A percentile compares a stretch with the other conserved stretches of the same genome.
These are phyloP conservation scores for Exophiala bonariae DNA, from an alignment of 2,329 filamentous ascomycete genomes.

Conservation along the genomic window DNA sequence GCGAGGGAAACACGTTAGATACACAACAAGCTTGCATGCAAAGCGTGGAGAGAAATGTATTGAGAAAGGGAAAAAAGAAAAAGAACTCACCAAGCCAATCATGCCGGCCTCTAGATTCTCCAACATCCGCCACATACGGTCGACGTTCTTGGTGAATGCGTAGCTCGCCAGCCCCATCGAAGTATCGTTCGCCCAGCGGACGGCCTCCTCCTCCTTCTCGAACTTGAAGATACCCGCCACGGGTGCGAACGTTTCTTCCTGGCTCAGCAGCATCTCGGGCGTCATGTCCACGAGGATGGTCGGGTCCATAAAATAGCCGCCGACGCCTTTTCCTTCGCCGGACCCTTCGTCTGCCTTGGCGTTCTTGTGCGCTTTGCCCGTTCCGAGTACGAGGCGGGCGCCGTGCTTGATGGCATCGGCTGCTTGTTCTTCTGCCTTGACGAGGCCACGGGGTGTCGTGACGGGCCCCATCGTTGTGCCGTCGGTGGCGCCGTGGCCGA, in stretches of 20 bases:
- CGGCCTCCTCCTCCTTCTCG: constrained; percentile 64
- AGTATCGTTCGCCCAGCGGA: constrained; percentile 38
- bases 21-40: too few relatives aligned
- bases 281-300: constrained; percentile 64
- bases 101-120: constrained; percentile 70
- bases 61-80: too few relatives aligned
- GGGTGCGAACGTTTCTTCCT: constrained; percentile 67
- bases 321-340: constrained; percentile 40
- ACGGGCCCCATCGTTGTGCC: constrained; percentile 62
- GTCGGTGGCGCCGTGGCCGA: constrained; percentile 60
- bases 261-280: constrained; percentile 56
- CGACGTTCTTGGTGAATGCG: constrained; percentile 67
- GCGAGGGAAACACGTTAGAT: constrained; percentile 1
- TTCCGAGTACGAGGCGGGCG: constrained; percentile 64
- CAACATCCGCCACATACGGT: constrained; percentile 64
- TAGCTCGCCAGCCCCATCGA: constrained; percentile 54
- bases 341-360: constrained; percentile 52
- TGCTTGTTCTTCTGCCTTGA: constrained; percentile 60
- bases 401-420: constrained; percentile 64
- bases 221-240: constrained; percentile 65
- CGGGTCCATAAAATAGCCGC: constrained; percentile 69
- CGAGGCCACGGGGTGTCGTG: constrained; percentile 57
- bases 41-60: too few relatives aligned
- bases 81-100: constrained; percentile 61
- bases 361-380: constrained; percentile 38